Conservation (phyloP, 2,329 filamentous ascomycete species). For the Phoma sp. region DNA sequence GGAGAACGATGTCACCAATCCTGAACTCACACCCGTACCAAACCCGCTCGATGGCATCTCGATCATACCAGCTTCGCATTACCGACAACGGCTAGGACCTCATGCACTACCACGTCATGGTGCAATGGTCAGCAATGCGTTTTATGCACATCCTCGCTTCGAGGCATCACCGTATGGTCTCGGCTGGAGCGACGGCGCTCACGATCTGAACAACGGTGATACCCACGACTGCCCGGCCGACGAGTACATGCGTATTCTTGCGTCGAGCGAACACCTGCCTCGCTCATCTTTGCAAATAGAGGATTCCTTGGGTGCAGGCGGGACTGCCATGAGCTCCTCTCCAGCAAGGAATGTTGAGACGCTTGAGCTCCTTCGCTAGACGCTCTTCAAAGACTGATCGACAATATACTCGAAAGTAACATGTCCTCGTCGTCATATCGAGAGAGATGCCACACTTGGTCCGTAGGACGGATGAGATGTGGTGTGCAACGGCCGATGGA, state of each 20-base stretch:
- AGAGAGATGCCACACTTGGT: no score
- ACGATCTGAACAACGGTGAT: not conserved
- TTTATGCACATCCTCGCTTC: constrained; percentile 10
- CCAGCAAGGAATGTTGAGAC: not conserved
- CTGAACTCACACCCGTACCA: constrained; percentile 2
- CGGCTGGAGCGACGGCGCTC: constrained; percentile 14
- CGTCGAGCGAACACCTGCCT: constrained; percentile 14
- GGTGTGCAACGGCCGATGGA: no score
- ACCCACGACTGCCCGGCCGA: not conserved
- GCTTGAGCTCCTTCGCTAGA: constrained; percentile 3
- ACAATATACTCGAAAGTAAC: not conserved
- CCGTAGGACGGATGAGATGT: no score
- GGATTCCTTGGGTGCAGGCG: not conserved
- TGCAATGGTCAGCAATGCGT: constrained; percentile 11
- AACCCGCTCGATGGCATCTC: constrained; percentile 14
- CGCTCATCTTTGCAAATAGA: not conserved
- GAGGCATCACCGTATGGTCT: constrained; percentile 21
- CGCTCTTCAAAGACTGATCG: not conserved
- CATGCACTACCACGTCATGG: not conserved
- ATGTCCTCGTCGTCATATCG: no score
- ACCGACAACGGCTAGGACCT: constrained; percentile 2
- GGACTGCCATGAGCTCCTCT: not conserved
- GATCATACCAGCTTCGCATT: constrained; percentile 25
- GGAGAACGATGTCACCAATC: constrained; percentile 22
- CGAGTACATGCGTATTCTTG: constrained; percentile 16